Base-by-base conservation (phyloP, 1,139 yeast species). In the Saccharomycopsis hybrid region DNA sequence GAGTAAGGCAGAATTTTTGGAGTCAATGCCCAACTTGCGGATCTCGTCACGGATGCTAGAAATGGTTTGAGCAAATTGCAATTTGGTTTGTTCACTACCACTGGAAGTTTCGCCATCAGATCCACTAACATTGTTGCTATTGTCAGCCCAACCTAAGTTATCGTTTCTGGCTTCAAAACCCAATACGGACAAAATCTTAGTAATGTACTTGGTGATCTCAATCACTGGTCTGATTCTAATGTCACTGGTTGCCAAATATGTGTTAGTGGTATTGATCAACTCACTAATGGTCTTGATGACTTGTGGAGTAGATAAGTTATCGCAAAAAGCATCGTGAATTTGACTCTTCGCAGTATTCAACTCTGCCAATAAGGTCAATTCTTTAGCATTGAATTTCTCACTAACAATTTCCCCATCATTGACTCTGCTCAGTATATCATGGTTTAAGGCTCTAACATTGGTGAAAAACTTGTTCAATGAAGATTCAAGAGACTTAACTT, bases 31-130 rank as follows among this genome's bases (percentile, higher is more conserved):
- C 58, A 80, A 68, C 32, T 69, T 69, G 57, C 98, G 82, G 37
- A 92, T 83, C 27, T 73, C 67, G 61, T 92, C 97, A 60, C 98
- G 78, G 74, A 90, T 89, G 41, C 70, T 70, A 1, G 96, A 79
- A 52, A 90, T 70, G 1, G 80, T 80, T 64, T 85, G 84, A 29
- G 88, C 86, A 61, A 76, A 89, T 43, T 97, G 97, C 70, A 86
- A 65, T 2, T 80, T 81, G 32, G 77, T 64, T 28, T 86, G 95
- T 63, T 88, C 96, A 28, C 65, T 65, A 3, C 79, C 73, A 2
- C 59, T 55, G 3, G 61, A 55, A 11, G 52, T n/a, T 27, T n/a
- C 25, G 2, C 25, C n/a, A 5, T 27, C 36, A 24, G 7, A 30
- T 28, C 27, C 48, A 4, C 62, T 60, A n/a, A n/a, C n/a, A n/a